phyloP scores from a whole-genome alignment of 495 filamentous ascomycete species.

The Terfezia claveryi region DNA sequence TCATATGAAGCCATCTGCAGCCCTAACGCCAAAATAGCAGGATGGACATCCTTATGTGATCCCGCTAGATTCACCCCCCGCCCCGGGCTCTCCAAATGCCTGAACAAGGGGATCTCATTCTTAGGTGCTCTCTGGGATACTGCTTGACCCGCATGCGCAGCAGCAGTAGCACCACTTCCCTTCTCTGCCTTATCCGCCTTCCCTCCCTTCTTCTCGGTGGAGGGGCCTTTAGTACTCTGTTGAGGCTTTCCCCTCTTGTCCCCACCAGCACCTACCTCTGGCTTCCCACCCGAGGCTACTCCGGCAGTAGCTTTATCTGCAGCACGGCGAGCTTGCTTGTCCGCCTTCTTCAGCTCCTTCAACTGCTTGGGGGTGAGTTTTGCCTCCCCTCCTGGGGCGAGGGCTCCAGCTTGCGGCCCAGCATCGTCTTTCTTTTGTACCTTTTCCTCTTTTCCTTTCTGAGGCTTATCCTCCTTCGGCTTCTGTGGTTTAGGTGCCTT shows the following conservation, averaged over 20 bases:
- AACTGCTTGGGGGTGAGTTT: conserved; percentile 32
- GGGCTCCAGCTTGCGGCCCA: conserved; percentile 3
- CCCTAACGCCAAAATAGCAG: conserved; percentile 61
- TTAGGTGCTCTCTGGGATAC: conserved; percentile 16
- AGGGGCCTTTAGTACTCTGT: conserved; percentile 20
- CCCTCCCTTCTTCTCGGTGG: background rate
- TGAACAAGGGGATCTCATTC: conserved; percentile 19
- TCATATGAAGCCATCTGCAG: conserved; percentile 78
- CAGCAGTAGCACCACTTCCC: conserved; percentile 8
- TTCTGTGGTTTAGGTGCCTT: background rate
- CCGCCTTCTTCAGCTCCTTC: conserved; percentile 57
- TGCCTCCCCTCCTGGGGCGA: conserved; percentile 11
- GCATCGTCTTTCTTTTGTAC: conserved; percentile 14
- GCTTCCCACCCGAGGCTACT: conserved; percentile 6
- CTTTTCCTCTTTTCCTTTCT: conserved; percentile 16
- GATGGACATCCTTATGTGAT: conserved; percentile 74
- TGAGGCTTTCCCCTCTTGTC: conserved; percentile 21
- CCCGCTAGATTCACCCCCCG: conserved; percentile 50
- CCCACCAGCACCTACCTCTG: conserved; percentile 16
- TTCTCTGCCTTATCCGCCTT: background rate
- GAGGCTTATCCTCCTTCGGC: background rate
- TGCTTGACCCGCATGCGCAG: conserved; percentile 18
- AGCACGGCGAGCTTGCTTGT: conserved; percentile 53
- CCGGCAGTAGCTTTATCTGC: conserved; percentile 30
- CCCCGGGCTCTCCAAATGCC: conserved; percentile 49